Base-by-base conservation (phyloP, 257 asterid genomes). In the Scutellaria galericulata region DNA sequence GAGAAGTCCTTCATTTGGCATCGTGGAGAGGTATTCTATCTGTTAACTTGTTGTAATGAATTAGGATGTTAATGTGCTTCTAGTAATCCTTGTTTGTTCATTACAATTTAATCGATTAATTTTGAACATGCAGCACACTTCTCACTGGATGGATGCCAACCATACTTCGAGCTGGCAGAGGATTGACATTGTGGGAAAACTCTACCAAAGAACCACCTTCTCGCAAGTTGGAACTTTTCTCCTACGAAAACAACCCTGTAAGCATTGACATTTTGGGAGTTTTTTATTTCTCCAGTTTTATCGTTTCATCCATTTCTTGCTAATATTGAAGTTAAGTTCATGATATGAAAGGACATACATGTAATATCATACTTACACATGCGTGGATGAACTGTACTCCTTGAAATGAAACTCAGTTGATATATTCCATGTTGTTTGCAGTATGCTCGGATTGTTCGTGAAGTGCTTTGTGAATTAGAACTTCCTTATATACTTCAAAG, bases 131-230 rank as follows among this genome's bases (percentile, higher is more conserved):
- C 90, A 90, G 96, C 85, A 90, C 96, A 11, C 48, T 87, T 68
- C 45, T 88, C 72, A 85, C 97, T 5, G 96, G 97, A 64, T 90
- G 97, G 97, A 77, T 90, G 76, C 97, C 97, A n/a, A 90, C 97
- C 62, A 77, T 90, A 77, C 89, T 90, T 47, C 88, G 96, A 81
- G 93, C 92, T 39, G 97, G 97, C 78, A 85, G 91, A 72, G 97
- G 96, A 80, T 86, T 90, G 97, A 79, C 96, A 60, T 76, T 86
- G 48, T 90, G 97, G 96, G 81, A 79, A 40, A 83, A 83, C 62
- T 81, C 93, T n/a, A 66, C 42, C 40, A 81, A 78, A 66, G 94
- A 85, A 76, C 74, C 83, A 12, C 96, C 94, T 44, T 73, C 83
- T 2, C 72, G 37, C 56, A 88, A 84, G 61, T 76, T 90, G 86